phyloP scores from a whole-genome alignment of 192 early-diverging fungal species.

The Chytriomyces sp. region DNA sequence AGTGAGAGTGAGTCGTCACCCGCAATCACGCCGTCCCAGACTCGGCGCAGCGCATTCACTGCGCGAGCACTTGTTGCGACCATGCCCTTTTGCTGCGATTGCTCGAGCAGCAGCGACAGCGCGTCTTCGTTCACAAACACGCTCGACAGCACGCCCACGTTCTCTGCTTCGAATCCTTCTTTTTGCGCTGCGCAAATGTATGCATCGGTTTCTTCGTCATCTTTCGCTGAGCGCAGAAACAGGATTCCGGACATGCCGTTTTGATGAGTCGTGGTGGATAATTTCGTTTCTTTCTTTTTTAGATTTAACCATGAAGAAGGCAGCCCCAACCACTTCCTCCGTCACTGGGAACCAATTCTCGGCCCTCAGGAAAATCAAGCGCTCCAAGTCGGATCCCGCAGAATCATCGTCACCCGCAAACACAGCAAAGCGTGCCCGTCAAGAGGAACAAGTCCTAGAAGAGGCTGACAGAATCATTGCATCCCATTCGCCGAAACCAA shows the following conservation, averaged over 20 bases:
- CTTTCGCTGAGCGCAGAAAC: background rate
- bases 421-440: too few species aligned
- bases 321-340: background rate
- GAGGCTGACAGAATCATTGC: too few species aligned
- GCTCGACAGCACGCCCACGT: background rate
- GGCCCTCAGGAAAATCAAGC: conserved; percentile 16
- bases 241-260: background rate
- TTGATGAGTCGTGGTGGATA: background rate
- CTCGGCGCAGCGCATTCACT: background rate
- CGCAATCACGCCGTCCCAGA: too few species aligned
- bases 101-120: background rate
- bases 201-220: background rate
- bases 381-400: background rate
- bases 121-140: background rate
- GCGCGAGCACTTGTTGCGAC: background rate
- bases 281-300: background rate
- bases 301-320: background rate
- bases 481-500: background rate
- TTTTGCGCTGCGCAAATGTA: background rate
- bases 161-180: background rate
- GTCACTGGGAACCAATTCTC: background rate
- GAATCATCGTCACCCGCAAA: too few species aligned
- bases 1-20: too few species aligned
- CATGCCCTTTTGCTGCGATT: background rate
- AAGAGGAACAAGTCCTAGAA: too few species aligned